Evolutionary conservation across 495 filamentous ascomycete species (phyloP).

Genomic region (Aspergillus panamensis): DNA sequence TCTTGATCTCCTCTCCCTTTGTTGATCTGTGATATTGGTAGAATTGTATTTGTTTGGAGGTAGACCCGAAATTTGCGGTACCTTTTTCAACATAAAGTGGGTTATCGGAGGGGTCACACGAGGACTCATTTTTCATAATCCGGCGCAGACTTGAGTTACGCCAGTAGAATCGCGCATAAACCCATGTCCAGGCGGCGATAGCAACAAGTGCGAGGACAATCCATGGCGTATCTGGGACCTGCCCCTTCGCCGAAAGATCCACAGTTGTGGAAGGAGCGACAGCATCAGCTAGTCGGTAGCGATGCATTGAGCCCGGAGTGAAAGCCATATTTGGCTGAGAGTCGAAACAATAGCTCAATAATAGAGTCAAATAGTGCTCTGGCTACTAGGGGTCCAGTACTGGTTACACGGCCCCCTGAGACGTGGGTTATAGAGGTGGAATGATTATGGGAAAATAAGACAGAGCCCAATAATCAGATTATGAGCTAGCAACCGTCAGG

Average conservation of each 20-base stretch:
- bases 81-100: not conserved
- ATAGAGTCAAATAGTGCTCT: not conserved
- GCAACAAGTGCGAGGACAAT: not conserved
- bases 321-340: not conserved
- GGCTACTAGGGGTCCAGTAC: not conserved
- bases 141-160: not conserved
- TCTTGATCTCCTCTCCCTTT: not conserved
- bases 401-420: too few species aligned
- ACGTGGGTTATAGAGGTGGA: too few species aligned
- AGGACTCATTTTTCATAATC: not conserved
- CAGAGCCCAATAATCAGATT: too few species aligned
- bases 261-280: not conserved
- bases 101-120: not conserved
- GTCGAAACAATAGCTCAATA: not conserved
- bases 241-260: not conserved
- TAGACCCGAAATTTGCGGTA: not conserved
- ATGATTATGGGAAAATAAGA: too few species aligned
- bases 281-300: not conserved
- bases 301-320: not conserved
- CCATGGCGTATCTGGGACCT: not conserved
- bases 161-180: not conserved
- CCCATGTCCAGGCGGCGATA: not conserved
- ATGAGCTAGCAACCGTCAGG: too few species aligned
- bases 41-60: not conserved
- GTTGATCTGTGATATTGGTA: not conserved